These are phyloP conservation scores for Rhododendron mucronatum DNA, from an alignment of 148 eudicot species.

Conservation along the genomic window DNA sequence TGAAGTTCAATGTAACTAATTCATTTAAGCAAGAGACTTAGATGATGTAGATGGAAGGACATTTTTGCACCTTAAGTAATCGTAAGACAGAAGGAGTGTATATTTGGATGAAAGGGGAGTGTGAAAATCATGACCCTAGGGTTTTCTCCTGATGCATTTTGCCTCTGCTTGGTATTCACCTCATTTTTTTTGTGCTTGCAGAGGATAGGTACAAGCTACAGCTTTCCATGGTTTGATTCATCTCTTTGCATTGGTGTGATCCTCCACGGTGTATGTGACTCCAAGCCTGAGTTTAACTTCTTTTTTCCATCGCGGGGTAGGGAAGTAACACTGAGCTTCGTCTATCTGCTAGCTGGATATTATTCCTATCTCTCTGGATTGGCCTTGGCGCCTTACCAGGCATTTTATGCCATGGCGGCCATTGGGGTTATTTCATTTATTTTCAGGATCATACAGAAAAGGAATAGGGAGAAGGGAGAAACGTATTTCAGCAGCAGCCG, in stretches of 20 bases:
- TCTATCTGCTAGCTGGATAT: slow-evolving; percentile 79
- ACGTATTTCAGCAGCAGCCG: slow-evolving; percentile 49
- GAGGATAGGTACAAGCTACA: slow-evolving; percentile 57
- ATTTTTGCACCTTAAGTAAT: not conserved
- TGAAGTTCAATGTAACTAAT: not conserved
- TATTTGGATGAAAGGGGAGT: not conserved
- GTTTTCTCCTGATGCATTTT: not conserved
- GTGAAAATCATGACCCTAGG: not conserved
- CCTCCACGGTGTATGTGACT: slow-evolving; percentile 76
- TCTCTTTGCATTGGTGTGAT: slow-evolving; percentile 68
- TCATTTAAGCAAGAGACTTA: not conserved
- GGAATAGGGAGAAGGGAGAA: slow-evolving; percentile 71
- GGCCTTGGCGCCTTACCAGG: slow-evolving; percentile 72
- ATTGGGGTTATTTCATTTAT: slow-evolving; percentile 68
- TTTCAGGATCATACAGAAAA: slow-evolving; percentile 58
- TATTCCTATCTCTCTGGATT: slow-evolving; percentile 61
- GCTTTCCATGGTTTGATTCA: slow-evolving; percentile 71
- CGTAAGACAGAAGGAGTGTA: not conserved
- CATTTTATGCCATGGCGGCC: slow-evolving; percentile 72
- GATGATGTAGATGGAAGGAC: not conserved
- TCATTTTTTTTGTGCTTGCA: slow-evolving; percentile 36
- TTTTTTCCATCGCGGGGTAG: slow-evolving; percentile 44
- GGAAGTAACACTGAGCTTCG: slow-evolving; percentile 61
- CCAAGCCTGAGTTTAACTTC: slow-evolving; percentile 76
- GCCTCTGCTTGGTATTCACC: not conserved